Evolutionary conservation across 768 basidiomycete species (phyloP), one percentile per base, ranked within the genome.

Genomic region (Leccinum disarticulatum): DNA sequence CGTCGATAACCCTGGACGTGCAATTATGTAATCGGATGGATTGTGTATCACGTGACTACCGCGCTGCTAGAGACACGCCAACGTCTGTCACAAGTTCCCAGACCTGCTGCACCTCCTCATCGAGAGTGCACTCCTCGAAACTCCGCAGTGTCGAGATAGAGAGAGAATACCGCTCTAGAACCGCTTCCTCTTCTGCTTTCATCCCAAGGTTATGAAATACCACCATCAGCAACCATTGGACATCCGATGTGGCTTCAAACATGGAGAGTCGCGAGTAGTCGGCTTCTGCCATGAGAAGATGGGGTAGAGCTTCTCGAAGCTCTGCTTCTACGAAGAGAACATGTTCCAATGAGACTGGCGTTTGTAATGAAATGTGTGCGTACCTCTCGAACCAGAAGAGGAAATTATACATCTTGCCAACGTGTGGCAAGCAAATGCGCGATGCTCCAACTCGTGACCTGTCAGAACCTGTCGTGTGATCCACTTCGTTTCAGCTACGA

Each of bases 351-450:
- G 25, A 59, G 30, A 48, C 31, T 43, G 51, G 53, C 56, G 36
- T 27, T 54, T 41, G 15, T 10, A 56, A 51, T 51, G 52, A 52
- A 51, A 33, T 43, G 25, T 47, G 57, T 31, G 43, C 79, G 35
- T 68, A 86, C 88, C 70, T 59, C 70, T 75, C 9, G 77, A 73
- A 52, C 78, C 77, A 17, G 75, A 81, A 11, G 84, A 79, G 1
- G 83, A 85, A 35, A 94, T 81, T 47, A 89, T 84, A 66, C 90
- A 90, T 58, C 92, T 82, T 6, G 89, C 89, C 52, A 90, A 71
- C 2, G 83, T 87, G 69, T 89, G 85, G 66, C 85, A 90, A 41
- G 85, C 88, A 54, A 89, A 81, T 14, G 87, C 92, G 52, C 90
- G 83, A 58, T 86, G 87, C 68, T 94, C 92, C 14, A 88, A 66